These are phyloP conservation scores for Noccaea bulbosa DNA, from an alignment of 345 rosid genomes.

Conservation along the genomic window DNA sequence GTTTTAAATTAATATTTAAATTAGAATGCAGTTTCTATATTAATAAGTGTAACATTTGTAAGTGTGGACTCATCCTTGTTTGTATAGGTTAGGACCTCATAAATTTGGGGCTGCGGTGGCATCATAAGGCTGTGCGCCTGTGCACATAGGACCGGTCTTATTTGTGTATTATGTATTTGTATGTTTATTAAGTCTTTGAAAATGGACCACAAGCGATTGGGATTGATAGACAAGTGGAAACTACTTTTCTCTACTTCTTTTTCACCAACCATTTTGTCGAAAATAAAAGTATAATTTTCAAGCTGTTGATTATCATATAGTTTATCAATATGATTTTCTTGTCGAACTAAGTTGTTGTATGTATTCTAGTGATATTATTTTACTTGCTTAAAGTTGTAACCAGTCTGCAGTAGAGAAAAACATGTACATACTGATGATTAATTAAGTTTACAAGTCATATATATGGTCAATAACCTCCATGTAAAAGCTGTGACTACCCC, in stretches of 20 bases:
- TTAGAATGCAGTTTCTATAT: constrained; percentile 8
- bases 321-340: too few relatives aligned
- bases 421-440: too few relatives aligned
- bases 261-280: constrained; percentile 37
- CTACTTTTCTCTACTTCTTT: constrained; percentile 2
- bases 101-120: constrained; percentile 13
- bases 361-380: too few relatives aligned
- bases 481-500: not conserved
- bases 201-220: constrained; percentile 27
- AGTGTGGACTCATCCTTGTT: not conserved
- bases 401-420: too few relatives aligned
- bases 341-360: too few relatives aligned
- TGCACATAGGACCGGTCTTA: constrained; percentile 17
- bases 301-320: too few relatives aligned
- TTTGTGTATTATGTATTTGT: constrained; percentile 21
- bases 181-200: constrained; percentile 1
- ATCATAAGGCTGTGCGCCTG: constrained; percentile 28
- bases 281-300: not conserved
- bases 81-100: constrained; percentile 16
- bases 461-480: not conserved
- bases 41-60: not conserved
- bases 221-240: constrained; percentile 31
- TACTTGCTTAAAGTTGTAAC: too few relatives aligned
- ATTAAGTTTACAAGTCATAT: too few relatives aligned
- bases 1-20: not conserved